These are phyloP conservation scores for Pseudonitzschia multistriata DNA, from an alignment of 108 stramenopile genomes.

Conservation along the genomic window DNA sequence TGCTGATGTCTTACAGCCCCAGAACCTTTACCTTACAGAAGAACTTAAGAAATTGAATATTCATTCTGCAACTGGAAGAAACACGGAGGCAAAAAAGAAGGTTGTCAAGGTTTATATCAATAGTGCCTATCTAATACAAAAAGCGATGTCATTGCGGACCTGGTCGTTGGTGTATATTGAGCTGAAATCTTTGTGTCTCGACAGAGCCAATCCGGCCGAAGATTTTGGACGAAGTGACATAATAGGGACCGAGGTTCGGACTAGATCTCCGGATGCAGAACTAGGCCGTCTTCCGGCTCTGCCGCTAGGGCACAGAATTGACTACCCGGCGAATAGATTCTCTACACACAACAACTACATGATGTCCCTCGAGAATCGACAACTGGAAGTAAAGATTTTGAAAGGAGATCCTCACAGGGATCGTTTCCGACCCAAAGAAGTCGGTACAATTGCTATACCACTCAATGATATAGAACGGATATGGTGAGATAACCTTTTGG, in stretches of 20 bases:
- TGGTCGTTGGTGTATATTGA: not conserved
- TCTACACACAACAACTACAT: not conserved
- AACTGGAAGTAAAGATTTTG: not conserved
- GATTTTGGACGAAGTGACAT: not conserved
- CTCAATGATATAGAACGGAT: conserved; percentile 3
- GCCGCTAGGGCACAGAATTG: not conserved
- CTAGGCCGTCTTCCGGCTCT: not conserved
- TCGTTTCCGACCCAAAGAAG: not conserved
- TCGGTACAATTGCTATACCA: not conserved
- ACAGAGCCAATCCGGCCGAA: not conserved
- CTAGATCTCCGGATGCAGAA: not conserved
- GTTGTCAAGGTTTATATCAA: conserved; percentile 7
- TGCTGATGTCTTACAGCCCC: not conserved
- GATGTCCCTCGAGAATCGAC: not conserved
- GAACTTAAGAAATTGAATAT: not conserved
- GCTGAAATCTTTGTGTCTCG: not conserved
- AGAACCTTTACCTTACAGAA: not conserved
- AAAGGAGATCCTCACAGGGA: not conserved
- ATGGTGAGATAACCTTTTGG: not conserved
- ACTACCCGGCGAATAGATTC: not conserved
- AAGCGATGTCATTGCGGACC: not conserved
- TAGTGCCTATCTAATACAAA: not conserved
- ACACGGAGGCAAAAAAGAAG: conserved; percentile 13
- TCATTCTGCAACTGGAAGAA: not conserved
- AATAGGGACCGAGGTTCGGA: not conserved